Evolutionary conservation across 345 rosid genomes (phyloP), one percentile per base, ranked within the genome.

Genomic region (Physaria fendleri): DNA sequence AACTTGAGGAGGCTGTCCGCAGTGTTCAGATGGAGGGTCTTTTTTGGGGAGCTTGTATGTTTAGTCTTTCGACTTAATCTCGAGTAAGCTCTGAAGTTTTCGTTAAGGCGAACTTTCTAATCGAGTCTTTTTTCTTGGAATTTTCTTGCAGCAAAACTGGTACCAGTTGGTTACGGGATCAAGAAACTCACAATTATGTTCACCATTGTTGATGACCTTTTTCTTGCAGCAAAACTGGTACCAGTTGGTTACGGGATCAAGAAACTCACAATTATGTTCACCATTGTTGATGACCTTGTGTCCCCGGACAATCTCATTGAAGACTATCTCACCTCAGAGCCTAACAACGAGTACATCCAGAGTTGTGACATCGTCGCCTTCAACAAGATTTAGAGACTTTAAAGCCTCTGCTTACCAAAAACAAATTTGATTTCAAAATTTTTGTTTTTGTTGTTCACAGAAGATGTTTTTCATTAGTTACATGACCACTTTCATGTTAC

Each of bases 321-420:
- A 76, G 99, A 93, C 35, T 35, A 5, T 20, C 88, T 93, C 62
- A 83, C 85, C 3, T 78, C 13, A 2, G 95, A 88, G 84, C 99
- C 99, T 0, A 44, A 68, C 78, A 85, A 65, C 13, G 97, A 92
- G 72, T 63, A 73, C 60, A 21, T 93, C 59, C 99, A 93, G 82
- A 89, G 99, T 58, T 86, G 89, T 52, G 99, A 93, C 81, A 93
- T 93, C 10, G 91, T 80, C 0, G 99, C 97, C 49, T 93, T 89
- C 82, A 93, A 93, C 91, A 88, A 93, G 74, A 93, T 93, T 25
- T 88, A 77, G 78, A 65, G 72, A 59, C 39, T 56, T 24, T 3
- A 29, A 40, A n/a, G 16, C 43, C 23, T 69, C 43, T 55, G 28
- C 6, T 9, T 30, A 27, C 37, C 39, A 29, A 54, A n/a, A 69